Evolutionary conservation across 129 eudicot genomes (phyloP).

Genomic region (Apium graveolens): DNA sequence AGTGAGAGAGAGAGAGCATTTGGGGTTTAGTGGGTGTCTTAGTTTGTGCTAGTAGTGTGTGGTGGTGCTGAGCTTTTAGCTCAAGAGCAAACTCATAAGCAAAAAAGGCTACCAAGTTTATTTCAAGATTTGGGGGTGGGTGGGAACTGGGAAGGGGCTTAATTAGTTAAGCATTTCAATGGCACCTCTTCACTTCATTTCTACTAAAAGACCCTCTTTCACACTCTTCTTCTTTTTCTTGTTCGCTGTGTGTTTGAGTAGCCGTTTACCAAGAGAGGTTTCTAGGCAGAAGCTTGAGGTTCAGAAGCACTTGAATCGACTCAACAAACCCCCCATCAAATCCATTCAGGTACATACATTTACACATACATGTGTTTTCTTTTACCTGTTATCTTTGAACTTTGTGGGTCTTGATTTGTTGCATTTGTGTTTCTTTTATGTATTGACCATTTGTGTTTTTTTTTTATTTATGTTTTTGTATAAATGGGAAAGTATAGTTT

Average conservation of each 20-base stretch:
- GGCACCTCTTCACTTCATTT: constrained; percentile 39
- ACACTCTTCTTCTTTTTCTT: constrained; percentile 14
- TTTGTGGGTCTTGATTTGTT: not conserved
- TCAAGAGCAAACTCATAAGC: not conserved
- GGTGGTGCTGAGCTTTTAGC: constrained; percentile 3
- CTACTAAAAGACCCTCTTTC: constrained; percentile 17
- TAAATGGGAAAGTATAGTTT: not conserved
- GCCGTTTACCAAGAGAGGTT: constrained; percentile 28
- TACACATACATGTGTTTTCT: not conserved
- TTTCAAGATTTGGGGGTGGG: not conserved
- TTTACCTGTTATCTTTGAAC: not conserved
- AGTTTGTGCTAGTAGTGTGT: constrained; percentile 1
- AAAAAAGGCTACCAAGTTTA: not conserved
- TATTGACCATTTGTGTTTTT: not conserved
- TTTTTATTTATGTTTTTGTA: not conserved
- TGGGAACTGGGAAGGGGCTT: not conserved
- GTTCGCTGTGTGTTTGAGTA: constrained; percentile 31
- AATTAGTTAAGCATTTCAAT: constrained; percentile 3
- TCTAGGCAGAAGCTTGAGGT: constrained; percentile 76
- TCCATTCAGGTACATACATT: constrained; percentile 47
- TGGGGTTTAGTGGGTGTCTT: constrained; percentile 3
- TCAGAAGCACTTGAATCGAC: constrained; percentile 76
- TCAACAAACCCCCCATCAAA: constrained; percentile 69
- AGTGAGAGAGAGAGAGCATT: not conserved
- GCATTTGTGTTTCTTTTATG: not conserved